Evolutionary conservation across 1,284 basidiomycete species (phyloP), one percentile per base, ranked within the genome.

Genomic region (Rhizoctonia solani): DNA sequence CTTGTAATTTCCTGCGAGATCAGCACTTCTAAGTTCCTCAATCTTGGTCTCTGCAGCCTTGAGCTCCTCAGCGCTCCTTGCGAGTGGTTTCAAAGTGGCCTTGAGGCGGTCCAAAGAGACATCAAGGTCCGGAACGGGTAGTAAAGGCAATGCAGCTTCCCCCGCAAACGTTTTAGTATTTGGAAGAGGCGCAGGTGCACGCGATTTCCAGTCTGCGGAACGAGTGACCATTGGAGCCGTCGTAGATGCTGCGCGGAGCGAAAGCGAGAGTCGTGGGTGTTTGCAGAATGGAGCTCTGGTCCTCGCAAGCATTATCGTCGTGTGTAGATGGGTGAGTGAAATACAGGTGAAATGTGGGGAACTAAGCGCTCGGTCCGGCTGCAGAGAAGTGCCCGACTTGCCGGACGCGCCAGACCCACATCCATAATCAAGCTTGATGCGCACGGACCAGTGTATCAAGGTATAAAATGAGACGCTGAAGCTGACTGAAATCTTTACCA

Each of bases 121-220:
- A 4, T 76, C 68, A 5, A 92, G 82, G 21, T 81, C 75, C 23
- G 87, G 84, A 0, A 92, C 84, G 0, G 90, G 90, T 13, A 92
- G 82, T 41, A 77, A 79, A 0, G 84, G 85, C 2, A 92, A 80
- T 1, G 76, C 73, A 0, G 73, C 58, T 71, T 82, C 80, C 6
- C 74, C 74, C 3, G 79, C 78, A 69, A 81, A 83, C 0, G 83
- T 84, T 32, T 74, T 53, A 11, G 80, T 78, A 34, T 74, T 76
- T 16, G 76, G 72, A 1, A 78, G 74, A 9, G 82, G 76, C 67
- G 75, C 74, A 1, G 83, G 83, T 2, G 84, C 84, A 44, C 73
- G 75, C 16, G 77, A 72, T 73, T 86, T 86, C 84, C 84, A 86
- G 69, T 80, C 73, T 9, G 41, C 39, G 6, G 72, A 70, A 16